Conservation (phyloP, 2,329 filamentous ascomycete genomes). For the Cadophora sp. region DNA sequence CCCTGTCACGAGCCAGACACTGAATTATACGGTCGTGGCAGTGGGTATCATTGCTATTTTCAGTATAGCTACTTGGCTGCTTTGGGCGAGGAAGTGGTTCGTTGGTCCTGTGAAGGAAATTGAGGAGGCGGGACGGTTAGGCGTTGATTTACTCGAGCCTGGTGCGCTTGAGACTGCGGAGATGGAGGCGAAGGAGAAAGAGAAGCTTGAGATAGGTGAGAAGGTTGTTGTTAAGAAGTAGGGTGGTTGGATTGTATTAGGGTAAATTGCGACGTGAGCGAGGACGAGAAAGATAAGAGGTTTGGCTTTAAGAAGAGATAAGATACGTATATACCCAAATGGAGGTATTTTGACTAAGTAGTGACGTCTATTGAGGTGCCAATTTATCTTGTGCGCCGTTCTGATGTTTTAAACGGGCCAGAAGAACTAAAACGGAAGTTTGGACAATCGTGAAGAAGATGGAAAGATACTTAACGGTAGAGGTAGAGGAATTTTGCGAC, state of each 20-base stretch:
- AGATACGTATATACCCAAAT: too few relatives aligned
- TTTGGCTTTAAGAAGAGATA: too few relatives aligned
- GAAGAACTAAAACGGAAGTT: too few relatives aligned
- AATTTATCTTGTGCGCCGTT: too few relatives aligned
- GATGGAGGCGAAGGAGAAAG: slow-evolving; percentile 26
- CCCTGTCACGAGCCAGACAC: slow-evolving; percentile 60
- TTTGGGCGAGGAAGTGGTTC: slow-evolving; percentile 62
- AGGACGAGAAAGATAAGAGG: too few relatives aligned
- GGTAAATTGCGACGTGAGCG: not conserved
- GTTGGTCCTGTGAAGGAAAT: slow-evolving; percentile 61
- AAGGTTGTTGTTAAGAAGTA: slow-evolving; percentile 6
- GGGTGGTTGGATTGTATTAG: too few relatives aligned
- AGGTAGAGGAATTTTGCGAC: too few relatives aligned
- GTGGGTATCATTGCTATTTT: slow-evolving; percentile 62
- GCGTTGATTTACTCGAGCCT: slow-evolving; percentile 51
- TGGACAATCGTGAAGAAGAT: too few relatives aligned
- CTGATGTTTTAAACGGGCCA: too few relatives aligned
- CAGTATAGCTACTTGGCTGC: slow-evolving; percentile 55
- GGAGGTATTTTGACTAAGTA: too few relatives aligned
- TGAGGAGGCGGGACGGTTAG: slow-evolving; percentile 55
- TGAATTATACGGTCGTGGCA: slow-evolving; percentile 66
- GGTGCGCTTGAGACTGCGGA: slow-evolving; percentile 40
- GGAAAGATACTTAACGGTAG: too few relatives aligned
- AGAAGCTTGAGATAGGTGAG: not conserved
- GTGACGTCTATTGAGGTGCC: too few relatives aligned